phyloP scores from a whole-genome alignment of 805 yeast species.

The Candida xiaguanensis region DNA sequence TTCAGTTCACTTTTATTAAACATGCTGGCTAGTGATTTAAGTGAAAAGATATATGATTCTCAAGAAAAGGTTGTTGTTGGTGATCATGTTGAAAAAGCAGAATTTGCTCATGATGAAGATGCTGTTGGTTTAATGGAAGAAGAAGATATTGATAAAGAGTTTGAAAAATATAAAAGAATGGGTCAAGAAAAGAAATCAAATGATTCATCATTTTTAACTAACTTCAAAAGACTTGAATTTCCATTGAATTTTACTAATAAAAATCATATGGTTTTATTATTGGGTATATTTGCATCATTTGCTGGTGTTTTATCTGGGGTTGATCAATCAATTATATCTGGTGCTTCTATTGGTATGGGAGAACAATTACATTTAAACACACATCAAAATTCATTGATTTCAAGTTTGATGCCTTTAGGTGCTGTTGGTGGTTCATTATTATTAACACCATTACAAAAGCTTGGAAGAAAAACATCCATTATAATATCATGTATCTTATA shows the following conservation, averaged over 20 bases:
- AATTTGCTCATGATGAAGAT: conserved; percentile 6
- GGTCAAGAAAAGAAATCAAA: conserved; percentile 27
- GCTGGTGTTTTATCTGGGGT: conserved; percentile 66
- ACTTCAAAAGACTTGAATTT: conserved; percentile 32
- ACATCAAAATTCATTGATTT: conserved; percentile 49
- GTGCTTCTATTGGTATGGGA: conserved; percentile 54
- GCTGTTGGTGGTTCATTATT: conserved; percentile 61
- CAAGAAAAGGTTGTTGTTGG: neutral
- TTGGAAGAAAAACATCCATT: conserved; percentile 54
- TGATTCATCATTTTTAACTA: conserved; percentile 32
- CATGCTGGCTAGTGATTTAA: conserved; percentile 3
- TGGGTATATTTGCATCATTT: conserved; percentile 57
- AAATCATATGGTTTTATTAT: conserved; percentile 42
- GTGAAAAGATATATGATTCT: conserved; percentile 1
- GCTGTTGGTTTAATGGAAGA: conserved; percentile 15
- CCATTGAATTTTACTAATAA: conserved; percentile 43
- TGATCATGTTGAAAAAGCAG: conserved; percentile 1
- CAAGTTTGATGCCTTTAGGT: conserved; percentile 65
- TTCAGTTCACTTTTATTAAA: neutral
- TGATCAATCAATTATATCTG: conserved; percentile 65
- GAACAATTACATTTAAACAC: conserved; percentile 36
- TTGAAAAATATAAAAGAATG: conserved; percentile 28
- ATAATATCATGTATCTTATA: conserved; percentile 56
- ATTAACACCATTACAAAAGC: conserved; percentile 56
- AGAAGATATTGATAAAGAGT: conserved; percentile 30